phyloP scores from a whole-genome alignment of 2,329 filamentous ascomycete genomes.

The Aspergillus quadrilineatus region DNA sequence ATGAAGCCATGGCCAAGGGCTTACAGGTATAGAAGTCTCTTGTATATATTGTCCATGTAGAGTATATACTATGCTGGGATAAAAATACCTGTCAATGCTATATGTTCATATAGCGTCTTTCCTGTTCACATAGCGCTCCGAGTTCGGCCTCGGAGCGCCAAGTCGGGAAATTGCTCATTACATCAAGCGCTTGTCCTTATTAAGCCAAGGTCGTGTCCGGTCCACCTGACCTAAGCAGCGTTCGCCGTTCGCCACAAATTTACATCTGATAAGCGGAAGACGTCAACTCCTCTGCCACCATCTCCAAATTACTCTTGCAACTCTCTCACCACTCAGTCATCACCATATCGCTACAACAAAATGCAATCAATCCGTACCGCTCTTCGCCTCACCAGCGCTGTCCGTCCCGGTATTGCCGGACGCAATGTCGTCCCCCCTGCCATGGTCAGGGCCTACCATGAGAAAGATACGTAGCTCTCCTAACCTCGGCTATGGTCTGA shows the following conservation, averaged over 20 bases:
- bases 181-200: constrained; percentile 3
- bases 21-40: too few relatives aligned
- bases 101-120: too few relatives aligned
- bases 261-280: constrained; percentile 14
- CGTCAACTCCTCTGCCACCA: constrained; percentile 12
- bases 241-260: constrained; percentile 7
- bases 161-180: background rate
- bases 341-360: constrained; percentile 3
- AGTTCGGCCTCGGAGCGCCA: too few relatives aligned
- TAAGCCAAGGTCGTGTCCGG: background rate
- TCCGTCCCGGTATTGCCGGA: constrained; percentile 10
- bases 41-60: too few relatives aligned
- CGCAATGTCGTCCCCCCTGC: constrained; percentile 13
- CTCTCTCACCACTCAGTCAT: background rate
- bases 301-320: background rate
- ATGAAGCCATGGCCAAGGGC: too few relatives aligned
- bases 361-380: constrained; percentile 15
- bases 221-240: constrained; percentile 15
- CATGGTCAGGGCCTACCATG: constrained; percentile 52
- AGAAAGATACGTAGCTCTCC: constrained; percentile 58
- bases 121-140: too few relatives aligned
- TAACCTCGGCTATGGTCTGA: constrained; percentile 1
- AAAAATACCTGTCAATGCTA: too few relatives aligned
- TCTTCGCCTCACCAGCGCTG: constrained; percentile 8
- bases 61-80: too few relatives aligned